phyloP scores from a whole-genome alignment of 352 stramenopile species.

The Thalassiosira mediterranea region DNA sequence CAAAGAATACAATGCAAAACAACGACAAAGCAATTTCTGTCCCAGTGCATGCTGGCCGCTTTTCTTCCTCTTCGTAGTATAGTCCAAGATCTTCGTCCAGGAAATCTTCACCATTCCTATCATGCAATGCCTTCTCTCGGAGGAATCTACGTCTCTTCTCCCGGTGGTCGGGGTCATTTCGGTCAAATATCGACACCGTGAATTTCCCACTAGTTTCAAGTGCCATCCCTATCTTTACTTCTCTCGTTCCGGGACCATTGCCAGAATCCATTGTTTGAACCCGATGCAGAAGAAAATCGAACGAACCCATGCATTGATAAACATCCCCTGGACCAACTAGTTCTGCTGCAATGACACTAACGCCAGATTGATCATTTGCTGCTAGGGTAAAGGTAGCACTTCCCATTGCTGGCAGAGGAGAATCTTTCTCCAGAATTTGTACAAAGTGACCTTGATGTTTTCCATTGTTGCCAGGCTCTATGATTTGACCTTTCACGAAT shows the following conservation, averaged over 20 bases:
- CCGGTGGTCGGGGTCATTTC: constrained; percentile 77
- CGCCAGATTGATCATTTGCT: constrained; percentile 57
- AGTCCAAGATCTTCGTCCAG: constrained; percentile 15
- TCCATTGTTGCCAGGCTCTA: constrained; percentile 11
- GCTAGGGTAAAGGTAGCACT: constrained; percentile 70
- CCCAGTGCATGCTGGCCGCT: constrained; percentile 11
- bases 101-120: constrained; percentile 1
- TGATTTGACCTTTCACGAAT: constrained; percentile 48
- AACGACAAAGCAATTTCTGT: constrained; percentile 51
- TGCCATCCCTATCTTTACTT: constrained; percentile 75
- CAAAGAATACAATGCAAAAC: constrained; percentile 49
- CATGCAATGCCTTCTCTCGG: constrained; percentile 32
- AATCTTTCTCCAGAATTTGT: constrained; percentile 65
- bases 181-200: constrained; percentile 77
- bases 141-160: constrained; percentile 61
- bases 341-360: constrained; percentile 76
- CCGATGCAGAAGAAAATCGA: constrained; percentile 77
- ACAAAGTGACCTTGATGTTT: constrained; percentile 53
- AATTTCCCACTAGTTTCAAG: constrained; percentile 69
- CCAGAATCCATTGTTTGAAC: constrained; percentile 36
- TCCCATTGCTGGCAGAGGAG: constrained; percentile 61
- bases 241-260: constrained; percentile 21
- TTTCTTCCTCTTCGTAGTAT: constrained; percentile 27
- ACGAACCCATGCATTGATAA: constrained; percentile 67
- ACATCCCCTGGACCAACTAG: constrained; percentile 54